Evolutionary conservation across 2,329 filamentous ascomycete species (phyloP), one percentile per base, ranked within the genome.

Genomic region (Apiospora marii): DNA sequence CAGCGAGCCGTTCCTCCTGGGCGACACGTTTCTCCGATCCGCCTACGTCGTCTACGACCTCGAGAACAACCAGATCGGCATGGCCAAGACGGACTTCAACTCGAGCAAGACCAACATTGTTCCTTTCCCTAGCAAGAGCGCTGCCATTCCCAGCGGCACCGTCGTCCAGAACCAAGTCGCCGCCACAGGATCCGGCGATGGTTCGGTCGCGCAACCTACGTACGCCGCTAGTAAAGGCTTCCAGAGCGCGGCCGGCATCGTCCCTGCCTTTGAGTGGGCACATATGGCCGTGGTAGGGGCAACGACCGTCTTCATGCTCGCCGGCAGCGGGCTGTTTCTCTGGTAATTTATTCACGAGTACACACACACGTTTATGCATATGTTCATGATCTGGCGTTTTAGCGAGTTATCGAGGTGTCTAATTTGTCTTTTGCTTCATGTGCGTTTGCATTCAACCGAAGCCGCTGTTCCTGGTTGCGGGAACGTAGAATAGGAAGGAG

Each of bases 41-140:
- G 89, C 88, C 1, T 91, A 90, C 74, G 86, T 90, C 7, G 88
- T 90, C 10, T 91, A 90, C 74, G 89, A 91, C 74, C 81, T 90
- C 27, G 83, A 86, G 69, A 90, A 90, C 79, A 87, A 90, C 77
- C 82, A 90, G 76, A 83, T 91, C 71, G 88, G 79, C 24, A 80
- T 91, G 27, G 89, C 88, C 4, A 82, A 84, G 22, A 89, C 89
- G 14, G 83, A 88, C 73, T 90, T 90, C 79, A 89, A 89, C 78
- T 82, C 87, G 1, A 88, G 87, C 1, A 75, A 80, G 10, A 84
- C 83, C 53, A 86, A 88, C 72, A 80, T 90, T 43, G 83, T 88
- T 1, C 78, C 87, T 1, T 90, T 90, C 75, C 74, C 84, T 24
- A 88, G 84, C 78, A 80, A 83, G 13, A 84, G 86, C 34, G 87